phyloP scores from a whole-genome alignment of 306 rosid genomes.

The Vicia faba region DNA sequence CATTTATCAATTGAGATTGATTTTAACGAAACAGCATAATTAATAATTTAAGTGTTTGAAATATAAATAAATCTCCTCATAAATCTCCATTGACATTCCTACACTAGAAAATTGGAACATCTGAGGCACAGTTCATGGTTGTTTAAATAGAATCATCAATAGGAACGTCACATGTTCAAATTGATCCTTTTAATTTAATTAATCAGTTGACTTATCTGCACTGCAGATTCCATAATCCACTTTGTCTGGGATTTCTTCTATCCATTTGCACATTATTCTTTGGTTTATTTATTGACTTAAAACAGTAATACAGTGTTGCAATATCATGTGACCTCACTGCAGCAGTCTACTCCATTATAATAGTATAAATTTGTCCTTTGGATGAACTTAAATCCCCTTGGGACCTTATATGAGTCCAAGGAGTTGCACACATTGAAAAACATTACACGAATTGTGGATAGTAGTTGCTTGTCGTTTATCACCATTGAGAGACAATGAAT shows the following conservation, averaged over 20 bases:
- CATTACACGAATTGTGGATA: neutral
- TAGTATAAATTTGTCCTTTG: slow-evolving; percentile 31
- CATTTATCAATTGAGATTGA: too few relatives aligned
- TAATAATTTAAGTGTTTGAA: too few relatives aligned
- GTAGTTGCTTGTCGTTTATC: slow-evolving; percentile 31
- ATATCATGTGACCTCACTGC: slow-evolving; percentile 33
- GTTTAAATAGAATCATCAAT: slow-evolving; percentile 2
- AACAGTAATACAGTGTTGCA: slow-evolving; percentile 27
- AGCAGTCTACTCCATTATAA: slow-evolving; percentile 22
- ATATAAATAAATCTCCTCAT: too few relatives aligned
- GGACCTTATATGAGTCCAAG: slow-evolving; percentile 35
- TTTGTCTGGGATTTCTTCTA: slow-evolving; percentile 6
- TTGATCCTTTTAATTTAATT: neutral
- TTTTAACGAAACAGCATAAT: too few relatives aligned
- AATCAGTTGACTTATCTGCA: slow-evolving; percentile 25
- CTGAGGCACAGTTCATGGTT: neutral
- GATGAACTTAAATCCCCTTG: slow-evolving; percentile 29
- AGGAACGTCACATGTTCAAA: slow-evolving; percentile 34
- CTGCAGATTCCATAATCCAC: slow-evolving; percentile 20
- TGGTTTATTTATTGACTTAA: neutral
- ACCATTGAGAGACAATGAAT: slow-evolving; percentile 2
- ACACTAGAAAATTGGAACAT: neutral
- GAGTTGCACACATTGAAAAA: neutral
- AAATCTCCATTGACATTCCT: too few relatives aligned
- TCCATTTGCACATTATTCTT: slow-evolving; percentile 18